phyloP scores from a whole-genome alignment of 78 protist species.

The Chrysochromulina tobinii region DNA sequence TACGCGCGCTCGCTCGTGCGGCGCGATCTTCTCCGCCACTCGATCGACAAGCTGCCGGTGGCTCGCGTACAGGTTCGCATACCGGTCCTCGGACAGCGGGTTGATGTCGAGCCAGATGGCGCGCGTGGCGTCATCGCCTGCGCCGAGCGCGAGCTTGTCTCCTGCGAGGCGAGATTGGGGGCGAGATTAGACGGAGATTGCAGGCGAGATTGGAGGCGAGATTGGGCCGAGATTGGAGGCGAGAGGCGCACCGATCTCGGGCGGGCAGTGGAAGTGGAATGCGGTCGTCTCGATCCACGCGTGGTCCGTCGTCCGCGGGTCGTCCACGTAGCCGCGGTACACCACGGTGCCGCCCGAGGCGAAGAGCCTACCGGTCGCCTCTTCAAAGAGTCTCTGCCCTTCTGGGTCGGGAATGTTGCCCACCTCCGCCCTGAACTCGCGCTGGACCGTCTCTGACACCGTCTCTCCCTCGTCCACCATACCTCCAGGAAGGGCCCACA shows the following conservation, averaged over 20 bases:
- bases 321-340: slow-evolving; percentile 57
- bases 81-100: neutral
- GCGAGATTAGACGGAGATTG: too few species aligned
- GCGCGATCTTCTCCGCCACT: neutral
- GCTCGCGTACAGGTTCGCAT: neutral
- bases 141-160: neutral
- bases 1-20: too few species aligned
- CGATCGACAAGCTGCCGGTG: neutral
- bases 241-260: neutral
- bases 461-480: slow-evolving; percentile 53
- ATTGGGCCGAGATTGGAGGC: neutral
- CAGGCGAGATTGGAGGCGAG: too few species aligned
- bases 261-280: slow-evolving; percentile 41
- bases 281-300: slow-evolving; percentile 68
- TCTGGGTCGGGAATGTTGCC: neutral
- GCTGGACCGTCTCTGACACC: slow-evolving; percentile 17
- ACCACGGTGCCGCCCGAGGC: neutral
- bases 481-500: slow-evolving; percentile 64
- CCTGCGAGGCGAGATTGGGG: neutral
- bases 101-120: neutral
- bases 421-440: slow-evolving; percentile 49
- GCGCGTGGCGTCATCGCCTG: neutral
- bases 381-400: too few species aligned
- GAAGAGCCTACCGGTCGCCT: too few species aligned
- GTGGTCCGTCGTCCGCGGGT: slow-evolving; percentile 53